Base-by-base conservation (phyloP, 176 grass and related monocot species). In the Musa itinerans region DNA sequence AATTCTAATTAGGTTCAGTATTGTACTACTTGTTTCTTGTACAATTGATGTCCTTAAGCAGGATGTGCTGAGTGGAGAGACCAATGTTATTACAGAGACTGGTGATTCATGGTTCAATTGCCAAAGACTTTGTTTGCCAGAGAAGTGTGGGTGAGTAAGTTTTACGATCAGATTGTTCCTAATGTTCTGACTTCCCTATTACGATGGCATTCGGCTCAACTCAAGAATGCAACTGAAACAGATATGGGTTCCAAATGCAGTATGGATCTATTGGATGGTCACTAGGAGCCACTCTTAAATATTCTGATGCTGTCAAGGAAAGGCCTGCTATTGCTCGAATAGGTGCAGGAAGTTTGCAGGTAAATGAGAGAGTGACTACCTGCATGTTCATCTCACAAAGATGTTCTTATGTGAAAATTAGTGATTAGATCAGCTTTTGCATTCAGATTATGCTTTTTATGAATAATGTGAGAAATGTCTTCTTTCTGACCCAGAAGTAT, bases 41-140 rank as follows among this genome's bases (percentile, higher is more conserved):
- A 27, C 26, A 27, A 27, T 2, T 34, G 29, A 34, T 2, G 12
- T 50, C 25, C 1, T 43, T 19, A 13, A 50, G 55, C 74, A 76
- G 74, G 23, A 55, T 23, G 10, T 76, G 29, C 10, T 76, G 58
- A 76, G 19, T 25, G 74, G 74, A 76, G 74, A 76, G n/a, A 65
- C 74, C 1, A 16, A 29, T 23, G 19, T 64, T n/a, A 76, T 76
- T 52, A 10, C 58, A 51, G 74, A 76, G 58, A 65, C 74, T 24
- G 74, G 74, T 64, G 74, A 76, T 63, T 76, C 74, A 51, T 76
- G 58, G 74, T 76, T 76, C 58, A 76, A 76, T 22, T 76, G 74
- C 48, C 74, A 76, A 63, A 76, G 63, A 26, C 58, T 64, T 63
- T n/a, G 34, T 50, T 64, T 76, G 58, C 74, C 74, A 1, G 74